These are phyloP conservation scores for Daedaleopsis sinensis DNA, from an alignment of 768 basidiomycete genomes.

Conservation along the genomic window DNA sequence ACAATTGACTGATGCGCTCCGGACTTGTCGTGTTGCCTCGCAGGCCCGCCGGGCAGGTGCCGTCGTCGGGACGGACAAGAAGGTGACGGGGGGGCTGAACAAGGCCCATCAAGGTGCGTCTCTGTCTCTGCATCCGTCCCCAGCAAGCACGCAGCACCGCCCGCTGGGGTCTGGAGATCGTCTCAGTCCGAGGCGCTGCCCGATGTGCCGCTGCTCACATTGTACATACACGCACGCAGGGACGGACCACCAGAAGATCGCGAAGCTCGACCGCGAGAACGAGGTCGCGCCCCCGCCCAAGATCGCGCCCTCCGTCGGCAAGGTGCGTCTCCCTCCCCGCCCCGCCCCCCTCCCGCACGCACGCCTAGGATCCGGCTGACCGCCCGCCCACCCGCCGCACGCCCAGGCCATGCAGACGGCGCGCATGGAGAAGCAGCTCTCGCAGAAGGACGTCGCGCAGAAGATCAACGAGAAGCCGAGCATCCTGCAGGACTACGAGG, in stretches of 20 bases:
- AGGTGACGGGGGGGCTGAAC: constrained; percentile 66
- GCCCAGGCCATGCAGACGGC: constrained; percentile 78
- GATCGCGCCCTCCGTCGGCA: constrained; percentile 70
- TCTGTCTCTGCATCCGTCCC: neutral
- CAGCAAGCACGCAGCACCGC: neutral
- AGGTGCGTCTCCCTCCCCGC: constrained; percentile 48
- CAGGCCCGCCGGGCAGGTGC: constrained; percentile 79
- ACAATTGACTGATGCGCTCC: constrained; percentile 9
- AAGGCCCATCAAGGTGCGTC: constrained; percentile 73
- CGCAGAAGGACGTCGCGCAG: constrained; percentile 91
- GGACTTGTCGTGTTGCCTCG: neutral
- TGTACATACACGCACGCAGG: constrained; percentile 44
- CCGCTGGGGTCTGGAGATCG: neutral
- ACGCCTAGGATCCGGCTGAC: neutral
- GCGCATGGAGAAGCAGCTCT: constrained; percentile 74
- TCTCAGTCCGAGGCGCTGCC: too few relatives aligned
- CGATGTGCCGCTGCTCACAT: neutral
- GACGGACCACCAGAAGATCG: constrained; percentile 92
- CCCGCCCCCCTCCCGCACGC: neutral
- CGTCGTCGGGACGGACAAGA: constrained; percentile 85
- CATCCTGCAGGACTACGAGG: constrained; percentile 87
- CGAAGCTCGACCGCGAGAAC: constrained; percentile 93
- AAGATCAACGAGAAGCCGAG: constrained; percentile 94
- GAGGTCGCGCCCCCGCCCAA: constrained; percentile 93
- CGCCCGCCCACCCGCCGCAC: neutral